These are phyloP conservation scores for Mucor sp. DNA, from an alignment of 371 early-diverging fungal genomes.

Conservation along the genomic window DNA sequence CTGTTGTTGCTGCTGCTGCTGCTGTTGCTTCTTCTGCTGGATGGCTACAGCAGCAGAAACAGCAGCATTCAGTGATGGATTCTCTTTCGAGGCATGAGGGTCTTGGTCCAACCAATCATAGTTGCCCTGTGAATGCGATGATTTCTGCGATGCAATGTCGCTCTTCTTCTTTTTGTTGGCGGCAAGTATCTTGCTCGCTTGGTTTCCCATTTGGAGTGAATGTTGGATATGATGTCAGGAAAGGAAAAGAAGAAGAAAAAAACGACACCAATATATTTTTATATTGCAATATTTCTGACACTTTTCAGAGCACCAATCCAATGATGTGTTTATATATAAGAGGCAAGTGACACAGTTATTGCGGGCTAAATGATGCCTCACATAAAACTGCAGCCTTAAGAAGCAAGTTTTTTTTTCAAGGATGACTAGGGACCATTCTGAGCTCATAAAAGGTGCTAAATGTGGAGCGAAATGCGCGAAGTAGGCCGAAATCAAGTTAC, in stretches of 20 bases:
- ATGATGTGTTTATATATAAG: not conserved
- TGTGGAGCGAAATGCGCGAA: not conserved
- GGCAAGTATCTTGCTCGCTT: slow-evolving; percentile 35
- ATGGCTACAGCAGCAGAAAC: slow-evolving; percentile 13
- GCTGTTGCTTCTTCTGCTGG: slow-evolving; percentile 4
- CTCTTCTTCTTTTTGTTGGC: slow-evolving; percentile 13
- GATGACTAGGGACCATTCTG: not conserved
- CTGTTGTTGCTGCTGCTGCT: not conserved
- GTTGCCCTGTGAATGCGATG: slow-evolving; percentile 38
- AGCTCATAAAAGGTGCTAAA: not conserved
- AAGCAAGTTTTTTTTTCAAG: not conserved
- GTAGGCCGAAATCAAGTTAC: not conserved
- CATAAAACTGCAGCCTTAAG: not conserved
- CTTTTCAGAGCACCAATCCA: slow-evolving; percentile 5
- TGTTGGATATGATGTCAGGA: not conserved
- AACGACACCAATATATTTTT: not conserved
- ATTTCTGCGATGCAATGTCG: slow-evolving; percentile 16
- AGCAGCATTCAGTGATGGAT: slow-evolving; percentile 10
- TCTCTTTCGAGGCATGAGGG: slow-evolving; percentile 13
- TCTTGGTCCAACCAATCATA: slow-evolving; percentile 43
- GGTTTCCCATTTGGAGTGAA: slow-evolving; percentile 39
- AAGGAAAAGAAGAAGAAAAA: not conserved
- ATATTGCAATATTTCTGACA: not conserved
- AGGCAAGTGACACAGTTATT: slow-evolving; percentile 5
- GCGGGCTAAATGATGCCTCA: not conserved